These are phyloP conservation scores for Trametes pubescens DNA, from an alignment of 1,284 basidiomycete genomes.

Conservation along the genomic window DNA sequence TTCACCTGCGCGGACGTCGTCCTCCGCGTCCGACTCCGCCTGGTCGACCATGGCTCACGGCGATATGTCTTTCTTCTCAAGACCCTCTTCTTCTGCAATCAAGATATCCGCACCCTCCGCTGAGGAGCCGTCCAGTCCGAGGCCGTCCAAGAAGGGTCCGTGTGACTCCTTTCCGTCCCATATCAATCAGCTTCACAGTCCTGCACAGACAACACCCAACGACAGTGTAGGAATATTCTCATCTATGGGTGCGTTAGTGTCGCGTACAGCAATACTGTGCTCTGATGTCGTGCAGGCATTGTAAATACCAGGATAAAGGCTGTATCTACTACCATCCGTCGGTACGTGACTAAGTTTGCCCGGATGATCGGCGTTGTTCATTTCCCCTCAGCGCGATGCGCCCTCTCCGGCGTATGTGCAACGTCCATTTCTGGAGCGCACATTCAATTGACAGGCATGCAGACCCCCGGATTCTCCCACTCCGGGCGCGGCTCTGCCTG, in stretches of 20 bases:
- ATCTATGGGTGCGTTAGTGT: slow-evolving; percentile 77
- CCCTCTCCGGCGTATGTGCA: slow-evolving; percentile 40
- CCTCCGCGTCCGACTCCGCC: slow-evolving; percentile 26
- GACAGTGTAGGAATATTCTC: slow-evolving; percentile 87
- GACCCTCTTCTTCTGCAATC: slow-evolving; percentile 61
- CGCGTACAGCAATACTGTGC: background rate
- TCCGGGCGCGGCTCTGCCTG: slow-evolving; percentile 46
- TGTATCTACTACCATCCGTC: slow-evolving; percentile 85
- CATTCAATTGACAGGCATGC: slow-evolving; percentile 16
- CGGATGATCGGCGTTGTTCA: slow-evolving; percentile 21
- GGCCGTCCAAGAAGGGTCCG: slow-evolving; percentile 53
- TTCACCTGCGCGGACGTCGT: slow-evolving; percentile 21
- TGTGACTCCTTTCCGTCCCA: slow-evolving; percentile 22
- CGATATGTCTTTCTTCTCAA: slow-evolving; percentile 52
- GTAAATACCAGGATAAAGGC: slow-evolving; percentile 87
- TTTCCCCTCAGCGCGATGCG: slow-evolving; percentile 38
- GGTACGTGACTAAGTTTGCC: slow-evolving; percentile 50
- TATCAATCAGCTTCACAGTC: slow-evolving; percentile 18
- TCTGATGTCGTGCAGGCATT: slow-evolving; percentile 60
- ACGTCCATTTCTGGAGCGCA: slow-evolving; percentile 18
- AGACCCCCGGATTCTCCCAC: slow-evolving; percentile 59
- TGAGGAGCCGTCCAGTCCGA: slow-evolving; percentile 46
- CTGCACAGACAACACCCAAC: slow-evolving; percentile 67
- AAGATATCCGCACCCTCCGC: slow-evolving; percentile 62
- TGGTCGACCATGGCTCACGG: slow-evolving; percentile 42